These are phyloP conservation scores for Rubroboletus satanas DNA, from an alignment of 768 basidiomycete species.

Conservation along the genomic window DNA sequence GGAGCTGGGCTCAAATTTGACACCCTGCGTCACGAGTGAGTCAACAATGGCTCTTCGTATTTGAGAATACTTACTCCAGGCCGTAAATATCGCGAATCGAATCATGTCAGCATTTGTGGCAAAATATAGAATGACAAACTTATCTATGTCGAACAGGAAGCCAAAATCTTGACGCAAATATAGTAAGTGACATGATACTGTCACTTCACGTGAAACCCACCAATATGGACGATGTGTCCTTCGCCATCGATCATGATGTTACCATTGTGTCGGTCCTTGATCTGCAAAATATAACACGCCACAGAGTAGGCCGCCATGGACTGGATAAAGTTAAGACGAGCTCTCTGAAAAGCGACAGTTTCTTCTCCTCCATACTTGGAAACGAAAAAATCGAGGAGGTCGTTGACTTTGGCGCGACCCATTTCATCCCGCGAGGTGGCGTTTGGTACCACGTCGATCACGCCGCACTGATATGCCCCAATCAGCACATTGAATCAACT, in stretches of 20 bases:
- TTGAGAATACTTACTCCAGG: slow-evolving; percentile 50
- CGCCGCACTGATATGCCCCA: slow-evolving; percentile 74
- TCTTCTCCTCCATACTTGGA: slow-evolving; percentile 91
- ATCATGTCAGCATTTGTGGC: slow-evolving; percentile 27
- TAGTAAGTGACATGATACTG: slow-evolving; percentile 5
- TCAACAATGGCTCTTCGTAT: not conserved
- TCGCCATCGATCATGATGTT: slow-evolving; percentile 99
- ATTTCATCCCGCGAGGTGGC: slow-evolving; percentile 98
- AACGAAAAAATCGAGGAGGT: slow-evolving; percentile 90
- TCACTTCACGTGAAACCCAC: slow-evolving; percentile 41
- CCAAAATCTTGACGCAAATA: slow-evolving; percentile 69
- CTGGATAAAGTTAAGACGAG: slow-evolving; percentile 93
- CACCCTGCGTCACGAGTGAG: slow-evolving; percentile 55
- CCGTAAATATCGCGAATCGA: slow-evolving; percentile 34
- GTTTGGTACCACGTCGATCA: slow-evolving; percentile 98
- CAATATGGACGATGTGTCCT: slow-evolving; percentile 95
- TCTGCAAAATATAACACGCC: slow-evolving; percentile 95
- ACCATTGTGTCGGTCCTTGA: slow-evolving; percentile 98
- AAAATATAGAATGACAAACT: slow-evolving; percentile 40
- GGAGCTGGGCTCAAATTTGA: slow-evolving; percentile 97
- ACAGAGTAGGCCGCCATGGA: slow-evolving; percentile 99
- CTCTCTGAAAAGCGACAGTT: slow-evolving; percentile 84
- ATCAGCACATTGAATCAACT: not conserved
- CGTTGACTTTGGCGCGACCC: slow-evolving; percentile 98
- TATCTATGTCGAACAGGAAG: slow-evolving; percentile 97